Percentiles rank a stretch among this genome's conserved stretches.
Conservation (phyloP, 805 yeast species). For the Nakazawaea anatomiae region DNA sequence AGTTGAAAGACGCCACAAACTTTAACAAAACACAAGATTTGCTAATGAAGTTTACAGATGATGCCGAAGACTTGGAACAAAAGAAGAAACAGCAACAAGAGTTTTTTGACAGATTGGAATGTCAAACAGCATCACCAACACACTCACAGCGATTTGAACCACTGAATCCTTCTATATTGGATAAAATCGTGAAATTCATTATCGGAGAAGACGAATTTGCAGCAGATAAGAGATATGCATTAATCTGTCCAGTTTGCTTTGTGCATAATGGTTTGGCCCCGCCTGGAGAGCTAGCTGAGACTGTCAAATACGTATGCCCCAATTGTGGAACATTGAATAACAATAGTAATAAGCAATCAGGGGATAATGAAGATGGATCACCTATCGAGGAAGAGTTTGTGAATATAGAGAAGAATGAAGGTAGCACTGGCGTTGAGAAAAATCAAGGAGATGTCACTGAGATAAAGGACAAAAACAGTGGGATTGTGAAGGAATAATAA, state of each 20-base stretch:
- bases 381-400: neutral
- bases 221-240: slow-evolving; percentile 58
- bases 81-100: slow-evolving; percentile 38
- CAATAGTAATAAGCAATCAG: slow-evolving; percentile 2
- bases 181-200: slow-evolving; percentile 33
- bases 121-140: slow-evolving; percentile 8
- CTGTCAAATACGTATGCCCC: slow-evolving; percentile 58
- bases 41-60: slow-evolving; percentile 49
- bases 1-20: slow-evolving; percentile 49
- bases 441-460: too few relatives aligned
- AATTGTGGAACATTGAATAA: slow-evolving; percentile 45
- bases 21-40: slow-evolving; percentile 73
- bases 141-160: slow-evolving; percentile 3
- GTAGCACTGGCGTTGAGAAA: too few relatives aligned
- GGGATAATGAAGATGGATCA: neutral
- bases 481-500: too few relatives aligned
- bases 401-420: neutral
- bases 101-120: slow-evolving; percentile 26
- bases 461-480: too few relatives aligned
- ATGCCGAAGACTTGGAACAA: slow-evolving; percentile 41
- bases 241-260: slow-evolving; percentile 62
- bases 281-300: slow-evolving; percentile 48
- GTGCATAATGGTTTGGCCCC: slow-evolving; percentile 81
- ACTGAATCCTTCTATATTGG: slow-evolving; percentile 28
- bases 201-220: slow-evolving; percentile 62